These are phyloP conservation scores for Saururus chinensis DNA, from an alignment of 164 flowering plant genomes.

Conservation along the genomic window DNA sequence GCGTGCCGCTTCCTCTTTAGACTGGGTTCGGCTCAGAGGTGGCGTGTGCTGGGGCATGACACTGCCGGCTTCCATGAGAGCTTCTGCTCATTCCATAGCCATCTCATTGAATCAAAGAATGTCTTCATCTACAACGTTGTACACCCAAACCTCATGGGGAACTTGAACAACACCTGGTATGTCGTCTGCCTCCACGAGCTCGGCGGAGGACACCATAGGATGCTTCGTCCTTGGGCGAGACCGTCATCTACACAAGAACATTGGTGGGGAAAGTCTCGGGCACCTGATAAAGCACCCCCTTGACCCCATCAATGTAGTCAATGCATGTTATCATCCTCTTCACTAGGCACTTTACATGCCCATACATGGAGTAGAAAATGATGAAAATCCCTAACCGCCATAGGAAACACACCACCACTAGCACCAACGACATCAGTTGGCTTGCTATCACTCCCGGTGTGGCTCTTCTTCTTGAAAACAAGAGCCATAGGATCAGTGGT, in stretches of 20 bases:
- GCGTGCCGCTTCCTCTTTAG: too few relatives aligned
- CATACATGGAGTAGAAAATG: conserved; percentile 65
- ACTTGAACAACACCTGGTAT: conserved; percentile 57
- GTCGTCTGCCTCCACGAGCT: conserved; percentile 54
- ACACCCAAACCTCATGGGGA: conserved; percentile 66
- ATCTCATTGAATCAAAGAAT: conserved; percentile 58
- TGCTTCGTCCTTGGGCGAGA: conserved; percentile 33
- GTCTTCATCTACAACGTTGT: conserved; percentile 72
- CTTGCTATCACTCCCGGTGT: too few relatives aligned
- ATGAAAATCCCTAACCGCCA: conserved; percentile 33
- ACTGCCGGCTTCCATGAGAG: conserved; percentile 64
- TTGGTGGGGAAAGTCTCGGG: conserved; percentile 49
- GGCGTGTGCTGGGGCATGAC: too few relatives aligned
- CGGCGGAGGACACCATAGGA: conserved; percentile 38
- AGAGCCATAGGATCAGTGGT: conserved; percentile 1
- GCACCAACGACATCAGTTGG: too few relatives aligned
- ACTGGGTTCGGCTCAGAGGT: too few relatives aligned
- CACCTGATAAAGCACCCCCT: conserved; percentile 44
- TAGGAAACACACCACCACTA: neutral
- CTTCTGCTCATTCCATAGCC: conserved; percentile 50
- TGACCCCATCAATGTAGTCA: conserved; percentile 53
- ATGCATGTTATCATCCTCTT: conserved; percentile 50
- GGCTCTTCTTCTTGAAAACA: conserved; percentile 8
- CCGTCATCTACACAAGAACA: conserved; percentile 46
- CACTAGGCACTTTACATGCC: conserved; percentile 55